Percentiles rank a stretch among this genome's conserved stretches.
These are phyloP conservation scores for Parascedosporium putredinis DNA, from an alignment of 2,329 filamentous ascomycete genomes.

Conservation along the genomic window DNA sequence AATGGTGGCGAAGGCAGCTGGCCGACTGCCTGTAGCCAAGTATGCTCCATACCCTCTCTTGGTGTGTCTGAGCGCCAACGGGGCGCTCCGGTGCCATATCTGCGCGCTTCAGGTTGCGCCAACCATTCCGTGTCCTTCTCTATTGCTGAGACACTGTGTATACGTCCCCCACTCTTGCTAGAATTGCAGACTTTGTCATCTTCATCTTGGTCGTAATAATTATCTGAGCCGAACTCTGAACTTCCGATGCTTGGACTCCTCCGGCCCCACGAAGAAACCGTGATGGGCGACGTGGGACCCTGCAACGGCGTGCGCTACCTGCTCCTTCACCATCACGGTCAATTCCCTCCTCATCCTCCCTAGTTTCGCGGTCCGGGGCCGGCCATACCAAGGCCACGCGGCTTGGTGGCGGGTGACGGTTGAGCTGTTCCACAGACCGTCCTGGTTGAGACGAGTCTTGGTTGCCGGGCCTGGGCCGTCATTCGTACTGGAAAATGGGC, in stretches of 20 bases:
- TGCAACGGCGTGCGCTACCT: background rate
- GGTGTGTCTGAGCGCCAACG: background rate
- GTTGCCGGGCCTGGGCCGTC: slow-evolving; percentile 20
- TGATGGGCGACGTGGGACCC: background rate
- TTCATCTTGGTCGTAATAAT: slow-evolving; percentile 8
- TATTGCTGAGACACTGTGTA: no score
- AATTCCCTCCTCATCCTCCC: background rate
- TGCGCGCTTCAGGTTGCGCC: background rate
- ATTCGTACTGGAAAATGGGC: slow-evolving; percentile 62
- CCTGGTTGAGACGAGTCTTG: slow-evolving; percentile 14
- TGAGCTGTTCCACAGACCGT: slow-evolving; percentile 12
- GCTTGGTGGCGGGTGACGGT: slow-evolving; percentile 13
- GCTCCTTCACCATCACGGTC: background rate
- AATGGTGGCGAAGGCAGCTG: background rate
- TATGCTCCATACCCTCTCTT: background rate
- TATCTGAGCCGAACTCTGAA: slow-evolving; percentile 1
- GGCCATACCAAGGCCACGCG: slow-evolving; percentile 31
- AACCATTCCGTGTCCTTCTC: no score
- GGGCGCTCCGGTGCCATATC: background rate
- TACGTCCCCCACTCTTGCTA: background rate
- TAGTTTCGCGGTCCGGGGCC: slow-evolving; percentile 10
- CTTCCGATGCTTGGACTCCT: background rate
- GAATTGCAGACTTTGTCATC: slow-evolving; percentile 14
- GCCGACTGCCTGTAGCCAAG: background rate
- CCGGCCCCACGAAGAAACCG: background rate